Conservation (phyloP, 371 early-diverging fungal genomes). For the Circinella minor region DNA sequence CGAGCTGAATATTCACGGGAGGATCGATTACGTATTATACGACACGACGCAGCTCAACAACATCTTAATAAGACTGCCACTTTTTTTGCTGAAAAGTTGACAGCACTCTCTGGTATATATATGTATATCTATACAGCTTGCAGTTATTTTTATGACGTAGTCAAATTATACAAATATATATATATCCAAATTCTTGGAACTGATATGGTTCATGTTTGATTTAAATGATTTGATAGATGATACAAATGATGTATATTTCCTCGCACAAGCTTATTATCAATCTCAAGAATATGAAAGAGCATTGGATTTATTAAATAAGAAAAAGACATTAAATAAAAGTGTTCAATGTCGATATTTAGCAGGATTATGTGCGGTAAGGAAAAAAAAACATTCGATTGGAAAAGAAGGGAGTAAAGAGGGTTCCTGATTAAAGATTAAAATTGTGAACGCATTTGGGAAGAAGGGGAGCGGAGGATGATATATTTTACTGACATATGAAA, state of each 20-base stretch:
- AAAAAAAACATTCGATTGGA: no score
- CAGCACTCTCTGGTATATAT: slow-evolving; percentile 9
- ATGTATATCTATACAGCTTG: no score
- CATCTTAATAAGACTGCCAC: slow-evolving; percentile 20
- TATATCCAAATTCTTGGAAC: no score
- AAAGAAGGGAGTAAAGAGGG: background rate
- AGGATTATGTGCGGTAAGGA: slow-evolving; percentile 64
- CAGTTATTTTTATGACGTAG: no score
- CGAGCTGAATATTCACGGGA: slow-evolving; percentile 16
- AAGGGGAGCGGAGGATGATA: no score
- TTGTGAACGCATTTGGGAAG: background rate
- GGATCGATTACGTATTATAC: slow-evolving; percentile 22
- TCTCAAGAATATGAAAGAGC: slow-evolving; percentile 67
- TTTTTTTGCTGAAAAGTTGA: slow-evolving; percentile 19
- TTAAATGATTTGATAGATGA: slow-evolving; percentile 42
- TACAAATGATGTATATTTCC: slow-evolving; percentile 60
- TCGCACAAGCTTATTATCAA: slow-evolving; percentile 64
- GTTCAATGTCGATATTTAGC: slow-evolving; percentile 66
- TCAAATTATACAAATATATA: no score
- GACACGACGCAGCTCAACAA: slow-evolving; percentile 19
- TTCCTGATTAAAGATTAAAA: slow-evolving; percentile 6
- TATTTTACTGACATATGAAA: no score
- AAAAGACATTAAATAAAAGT: slow-evolving; percentile 53
- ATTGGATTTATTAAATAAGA: slow-evolving; percentile 55
- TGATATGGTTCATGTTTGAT: no score